Conservation (phyloP, 2,329 filamentous ascomycete genomes). For the Sporothrix pallida region DNA sequence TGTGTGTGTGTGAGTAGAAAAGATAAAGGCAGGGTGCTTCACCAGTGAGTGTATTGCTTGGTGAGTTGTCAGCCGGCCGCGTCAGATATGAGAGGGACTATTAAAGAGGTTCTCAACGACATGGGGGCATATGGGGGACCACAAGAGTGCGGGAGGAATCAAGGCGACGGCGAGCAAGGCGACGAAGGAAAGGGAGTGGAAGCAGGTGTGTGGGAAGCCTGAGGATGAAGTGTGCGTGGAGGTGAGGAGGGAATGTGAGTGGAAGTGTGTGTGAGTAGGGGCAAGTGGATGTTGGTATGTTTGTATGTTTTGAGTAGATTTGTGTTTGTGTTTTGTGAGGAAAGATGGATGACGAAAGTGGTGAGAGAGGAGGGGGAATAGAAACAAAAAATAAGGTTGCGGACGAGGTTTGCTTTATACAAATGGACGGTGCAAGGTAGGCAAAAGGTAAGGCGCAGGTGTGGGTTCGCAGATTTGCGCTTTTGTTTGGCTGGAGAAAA, state of each 20-base stretch:
- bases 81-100: conserved; percentile 44
- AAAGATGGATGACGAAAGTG: not conserved
- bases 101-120: conserved; percentile 44
- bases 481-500: conserved; percentile 6
- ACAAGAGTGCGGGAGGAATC: conserved; percentile 24
- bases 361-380: not conserved
- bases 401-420: conserved; percentile 30
- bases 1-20: not conserved
- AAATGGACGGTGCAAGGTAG: conserved; percentile 4
- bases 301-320: not conserved
- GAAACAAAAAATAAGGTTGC: conserved; percentile 27
- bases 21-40: not conserved
- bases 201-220: not conserved
- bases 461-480: not conserved
- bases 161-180: not conserved
- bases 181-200: not conserved
- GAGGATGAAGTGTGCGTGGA: not conserved
- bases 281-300: not conserved
- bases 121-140: conserved; percentile 39
- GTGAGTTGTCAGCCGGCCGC: conserved; percentile 45
- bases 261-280: conserved; percentile 2
- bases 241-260: not conserved
- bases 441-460: not conserved
- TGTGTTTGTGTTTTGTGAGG: not conserved
- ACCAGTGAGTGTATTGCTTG: conserved; percentile 10